phyloP scores from a whole-genome alignment of 2,329 filamentous ascomycete species.

The Nigrospora sphaerica region DNA sequence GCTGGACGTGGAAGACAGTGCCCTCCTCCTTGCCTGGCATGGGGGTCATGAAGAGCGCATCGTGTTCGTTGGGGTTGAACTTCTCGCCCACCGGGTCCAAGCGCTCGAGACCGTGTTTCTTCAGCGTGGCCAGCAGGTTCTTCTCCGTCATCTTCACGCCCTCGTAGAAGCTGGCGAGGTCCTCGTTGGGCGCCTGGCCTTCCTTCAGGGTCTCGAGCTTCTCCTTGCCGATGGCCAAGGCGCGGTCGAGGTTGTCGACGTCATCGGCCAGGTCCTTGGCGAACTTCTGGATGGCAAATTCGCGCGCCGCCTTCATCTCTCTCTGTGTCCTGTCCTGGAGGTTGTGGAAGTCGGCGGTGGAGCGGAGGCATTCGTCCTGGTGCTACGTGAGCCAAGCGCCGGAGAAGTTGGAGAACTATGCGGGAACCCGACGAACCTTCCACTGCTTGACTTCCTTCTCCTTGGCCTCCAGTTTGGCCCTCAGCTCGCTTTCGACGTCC shows the following conservation, averaged over 20 bases:
- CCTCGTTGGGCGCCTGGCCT: conserved; percentile 37
- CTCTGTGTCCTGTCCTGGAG: conserved; percentile 91
- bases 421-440: conserved; percentile 56
- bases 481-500: conserved; percentile 37
- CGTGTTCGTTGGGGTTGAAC: conserved; percentile 95
- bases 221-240: conserved; percentile 70
- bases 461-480: conserved; percentile 65
- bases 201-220: conserved; percentile 52
- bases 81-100: conserved; percentile 78
- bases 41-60: conserved; percentile 91
- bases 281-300: conserved; percentile 95
- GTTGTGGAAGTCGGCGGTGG: conserved; percentile 94
- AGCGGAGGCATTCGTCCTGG: conserved; percentile 90
- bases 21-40: conserved; percentile 84
- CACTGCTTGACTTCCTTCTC: conserved; percentile 70
- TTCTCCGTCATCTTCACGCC: conserved; percentile 93
- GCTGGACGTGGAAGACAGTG: conserved; percentile 85
- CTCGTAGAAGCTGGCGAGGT: conserved; percentile 74
- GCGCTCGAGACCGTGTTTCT: conserved; percentile 90
- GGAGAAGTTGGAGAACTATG: not conserved
- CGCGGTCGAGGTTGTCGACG: conserved; percentile 95
- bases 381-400: not conserved
- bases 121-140: conserved; percentile 79
- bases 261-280: conserved; percentile 91
- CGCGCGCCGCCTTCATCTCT: conserved; percentile 77